phyloP scores from a whole-genome alignment of 225 moss, liverwort and hornwort genomes.

The Lunularia cruciata region DNA sequence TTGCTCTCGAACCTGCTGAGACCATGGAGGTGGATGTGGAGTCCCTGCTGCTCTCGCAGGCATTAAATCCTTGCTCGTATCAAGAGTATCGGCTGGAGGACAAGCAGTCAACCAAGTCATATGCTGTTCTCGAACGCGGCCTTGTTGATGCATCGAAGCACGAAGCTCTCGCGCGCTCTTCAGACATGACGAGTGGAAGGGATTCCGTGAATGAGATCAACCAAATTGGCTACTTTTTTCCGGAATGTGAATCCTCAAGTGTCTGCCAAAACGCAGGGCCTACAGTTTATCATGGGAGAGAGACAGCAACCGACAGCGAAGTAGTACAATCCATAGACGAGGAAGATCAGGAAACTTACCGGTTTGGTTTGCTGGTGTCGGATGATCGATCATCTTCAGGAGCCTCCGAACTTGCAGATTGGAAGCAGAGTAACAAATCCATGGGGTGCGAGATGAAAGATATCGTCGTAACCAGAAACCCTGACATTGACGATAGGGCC shows the following conservation, averaged over 20 bases:
- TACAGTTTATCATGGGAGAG: background rate
- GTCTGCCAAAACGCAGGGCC: background rate
- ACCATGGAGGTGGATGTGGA: conserved; percentile 33
- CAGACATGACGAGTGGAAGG: background rate
- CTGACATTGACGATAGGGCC: background rate
- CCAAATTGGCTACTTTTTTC: background rate
- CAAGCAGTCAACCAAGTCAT: conserved; percentile 17
- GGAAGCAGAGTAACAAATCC: background rate
- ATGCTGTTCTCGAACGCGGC: conserved; percentile 14
- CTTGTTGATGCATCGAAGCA: background rate
- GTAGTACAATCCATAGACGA: background rate
- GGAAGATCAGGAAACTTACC: background rate
- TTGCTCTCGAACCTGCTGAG: conserved; percentile 11
- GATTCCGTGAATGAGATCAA: background rate
- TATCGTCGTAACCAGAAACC: background rate
- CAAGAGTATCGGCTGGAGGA: conserved; percentile 26
- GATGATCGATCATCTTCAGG: conserved; percentile 10
- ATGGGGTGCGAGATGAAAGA: background rate
- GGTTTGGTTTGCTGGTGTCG: background rate
- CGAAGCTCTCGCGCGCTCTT: background rate
- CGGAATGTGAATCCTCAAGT: background rate
- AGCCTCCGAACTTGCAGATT: conserved; percentile 8
- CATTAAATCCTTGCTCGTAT: conserved; percentile 24
- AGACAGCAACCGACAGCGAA: background rate
- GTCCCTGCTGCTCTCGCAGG: conserved; percentile 21